Percentiles rank a stretch among this genome's conserved stretches.
These are phyloP conservation scores for Ustilaginoidea virens DNA, from an alignment of 2,329 filamentous ascomycete genomes.

Conservation along the genomic window DNA sequence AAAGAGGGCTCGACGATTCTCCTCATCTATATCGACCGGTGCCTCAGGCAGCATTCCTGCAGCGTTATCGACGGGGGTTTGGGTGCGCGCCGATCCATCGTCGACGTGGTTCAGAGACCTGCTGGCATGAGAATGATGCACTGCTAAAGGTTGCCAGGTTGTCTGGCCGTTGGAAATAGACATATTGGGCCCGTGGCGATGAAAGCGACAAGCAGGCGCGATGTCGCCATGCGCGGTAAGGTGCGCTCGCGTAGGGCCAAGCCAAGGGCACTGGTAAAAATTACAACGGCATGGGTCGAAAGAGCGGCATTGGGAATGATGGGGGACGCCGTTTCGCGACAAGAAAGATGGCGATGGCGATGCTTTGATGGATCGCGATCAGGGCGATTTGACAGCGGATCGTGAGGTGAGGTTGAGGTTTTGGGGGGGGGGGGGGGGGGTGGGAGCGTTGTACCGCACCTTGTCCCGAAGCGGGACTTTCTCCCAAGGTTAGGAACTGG, in stretches of 20 bases:
- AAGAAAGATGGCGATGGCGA: constrained; percentile 24
- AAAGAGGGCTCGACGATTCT: constrained; percentile 59
- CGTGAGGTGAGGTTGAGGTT: constrained; percentile 41
- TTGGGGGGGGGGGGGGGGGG: too few relatives aligned
- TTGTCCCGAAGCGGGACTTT: constrained; percentile 23
- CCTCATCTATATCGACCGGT: constrained; percentile 46
- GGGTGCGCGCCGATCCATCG: constrained; percentile 37
- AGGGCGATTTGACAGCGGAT: constrained; percentile 33
- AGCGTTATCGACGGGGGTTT: constrained; percentile 34
- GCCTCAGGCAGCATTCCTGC: constrained; percentile 43
- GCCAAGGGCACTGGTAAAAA: constrained; percentile 27
- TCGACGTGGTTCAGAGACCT: constrained; percentile 42
- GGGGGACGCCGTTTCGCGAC: constrained; percentile 23
- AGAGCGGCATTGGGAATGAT: constrained; percentile 38
- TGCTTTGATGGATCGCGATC: constrained; percentile 35
- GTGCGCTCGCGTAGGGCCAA: constrained; percentile 35
- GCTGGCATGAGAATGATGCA: constrained; percentile 29
- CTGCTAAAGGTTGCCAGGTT: constrained; percentile 45
- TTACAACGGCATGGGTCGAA: constrained; percentile 35
- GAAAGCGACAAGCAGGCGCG: constrained; percentile 29
- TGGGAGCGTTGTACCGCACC: constrained; percentile 18
- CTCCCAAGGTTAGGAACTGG: constrained; percentile 2
- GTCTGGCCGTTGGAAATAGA: constrained; percentile 52
- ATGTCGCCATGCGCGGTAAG: constrained; percentile 40
- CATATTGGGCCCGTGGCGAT: constrained; percentile 41